Base-by-base conservation (phyloP, 352 stramenopile genomes). In the Albugo laibachii region DNA sequence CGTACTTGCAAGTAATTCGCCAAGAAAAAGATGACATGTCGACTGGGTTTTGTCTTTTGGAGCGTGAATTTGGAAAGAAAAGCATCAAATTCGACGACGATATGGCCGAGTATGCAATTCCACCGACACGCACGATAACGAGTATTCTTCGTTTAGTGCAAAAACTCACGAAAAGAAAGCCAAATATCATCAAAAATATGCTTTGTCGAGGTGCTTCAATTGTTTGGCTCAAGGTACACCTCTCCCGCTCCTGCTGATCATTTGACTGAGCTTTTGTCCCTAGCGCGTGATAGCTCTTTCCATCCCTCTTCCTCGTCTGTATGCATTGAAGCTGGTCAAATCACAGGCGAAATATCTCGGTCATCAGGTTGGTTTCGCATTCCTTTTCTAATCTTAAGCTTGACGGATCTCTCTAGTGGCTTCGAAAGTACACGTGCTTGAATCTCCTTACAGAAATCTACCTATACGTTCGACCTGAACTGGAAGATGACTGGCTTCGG, bases 381-480 rank as follows among this genome's bases (percentile, higher is more conserved):
- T 45, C 35, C 18, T 53, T 21, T 36, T 15, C 36, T 48, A 47
- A 45, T 37, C 42, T 43, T 55, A 35, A 16, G 35, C 20, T 3
- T 52, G 11, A 46, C 18, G 48, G 15, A 42, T 6, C 37, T 45
- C 52, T 57, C 31, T 46, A 88, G 76, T 88, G 76, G 76, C 58
- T 84, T 41, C 76, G 76, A 40, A 88, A 88, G 58, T 88, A 82
- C 49, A 88, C 76, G 2, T 88, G 76, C 47, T 70, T 83, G 45
- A 67, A 68, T 37, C 34, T 88, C 49, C 60, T 88, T 16, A 85
- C 72, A 2, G 72, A 84, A 36, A 59, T 88, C 18, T 88, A 88
- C 53, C 35, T 88, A 35, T 59, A 85, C 53, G 72, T 88, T 34
- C 69, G 72, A 16, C 72, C 75, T 0, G 67, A 83, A 46, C 57